Base-by-base conservation (phyloP, 2,329 filamentous ascomycete species). In the Diaporthe sp. region DNA sequence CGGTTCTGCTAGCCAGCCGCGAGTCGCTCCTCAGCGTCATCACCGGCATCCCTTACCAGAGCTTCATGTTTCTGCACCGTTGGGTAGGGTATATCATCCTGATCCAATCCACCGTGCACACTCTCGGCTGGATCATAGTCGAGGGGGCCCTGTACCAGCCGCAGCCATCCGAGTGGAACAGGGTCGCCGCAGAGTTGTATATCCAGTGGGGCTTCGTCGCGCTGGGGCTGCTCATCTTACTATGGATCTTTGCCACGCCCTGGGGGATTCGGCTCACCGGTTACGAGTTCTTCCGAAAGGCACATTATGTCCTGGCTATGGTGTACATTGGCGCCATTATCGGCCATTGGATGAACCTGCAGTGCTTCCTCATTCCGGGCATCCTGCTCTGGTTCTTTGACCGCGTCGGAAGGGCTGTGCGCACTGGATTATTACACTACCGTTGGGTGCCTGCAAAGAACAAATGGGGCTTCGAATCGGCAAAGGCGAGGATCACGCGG, bases 11-110 rank as follows among this genome's bases (percentile, higher is more conserved):
- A 17, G 87, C 89, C n/a, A 92, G 87, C 74, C 88, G 93, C 54
- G 93, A 95, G 80, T 93, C 91, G 0, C 84, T 95, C 2, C 87
- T 95, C 5, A 93, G 91, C 0, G 81, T 93, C 19, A 82, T 94
- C 66, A 95, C 93, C 0, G 93, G 94, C 1, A 86, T 95, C 0
- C 93, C 94, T 0, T 94, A 95, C 79, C 93, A 95, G 78, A 90
- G 89, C 78, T 95, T 95, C 87, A 92, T 93, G 82, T 95, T 95
- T 80, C 84, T 95, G 28, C 93, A 95, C 81, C 91, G 93, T 42
- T 95, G 93, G 93, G 84, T 92, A 0, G 93, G 94, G 9, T 92
- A 93, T 76, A 87, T 95, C 78, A 94, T 96, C 77, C 89, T 94
- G 71, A 80, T 90, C 0, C 93, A 95, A 80, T 89, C 90, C 3